Evolutionary conservation across 2,329 filamentous ascomycete genomes (phyloP).

Genomic region (Arthrobotrys sphaeroides): DNA sequence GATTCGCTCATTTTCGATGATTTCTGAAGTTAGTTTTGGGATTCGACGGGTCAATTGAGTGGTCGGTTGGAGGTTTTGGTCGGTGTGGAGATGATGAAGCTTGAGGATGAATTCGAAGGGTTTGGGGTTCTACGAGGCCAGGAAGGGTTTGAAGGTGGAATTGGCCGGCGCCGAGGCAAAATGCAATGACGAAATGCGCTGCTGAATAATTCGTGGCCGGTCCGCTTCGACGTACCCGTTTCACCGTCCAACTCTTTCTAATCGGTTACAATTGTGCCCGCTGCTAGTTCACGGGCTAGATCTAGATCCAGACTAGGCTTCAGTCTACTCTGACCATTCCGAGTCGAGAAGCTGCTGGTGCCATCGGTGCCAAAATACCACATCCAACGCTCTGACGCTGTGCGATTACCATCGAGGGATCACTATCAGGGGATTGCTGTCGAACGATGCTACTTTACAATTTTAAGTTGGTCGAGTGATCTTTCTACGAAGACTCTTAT

Average conservation of each 20-base stretch:
- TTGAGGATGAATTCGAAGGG: background rate
- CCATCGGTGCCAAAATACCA: too few species aligned
- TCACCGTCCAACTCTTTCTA: background rate
- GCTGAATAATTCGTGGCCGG: slow-evolving; percentile 4
- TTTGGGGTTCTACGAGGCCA: background rate
- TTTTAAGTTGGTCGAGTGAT: too few species aligned
- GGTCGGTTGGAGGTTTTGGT: background rate
- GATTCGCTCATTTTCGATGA: slow-evolving; percentile 35
- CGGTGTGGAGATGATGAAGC: background rate
- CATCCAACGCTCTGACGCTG: too few species aligned
- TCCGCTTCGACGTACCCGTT: background rate
- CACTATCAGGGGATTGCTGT: too few species aligned
- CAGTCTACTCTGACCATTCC: too few species aligned
- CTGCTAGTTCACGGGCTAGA: too few species aligned
- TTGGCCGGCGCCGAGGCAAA: background rate
- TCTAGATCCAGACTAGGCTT: too few species aligned
- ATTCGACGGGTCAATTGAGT: background rate
- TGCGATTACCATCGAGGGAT: too few species aligned
- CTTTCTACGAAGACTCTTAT: too few species aligned
- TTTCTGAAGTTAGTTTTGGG: background rate
- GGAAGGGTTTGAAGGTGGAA: background rate
- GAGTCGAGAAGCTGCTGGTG: too few species aligned
- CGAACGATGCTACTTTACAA: too few species aligned
- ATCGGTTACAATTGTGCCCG: too few species aligned
- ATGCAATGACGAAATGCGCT: background rate